Evolutionary conservation across 768 basidiomycete species (phyloP), one percentile per base, ranked within the genome.

Genomic region (Porphyrellus cyaneotinctus): DNA sequence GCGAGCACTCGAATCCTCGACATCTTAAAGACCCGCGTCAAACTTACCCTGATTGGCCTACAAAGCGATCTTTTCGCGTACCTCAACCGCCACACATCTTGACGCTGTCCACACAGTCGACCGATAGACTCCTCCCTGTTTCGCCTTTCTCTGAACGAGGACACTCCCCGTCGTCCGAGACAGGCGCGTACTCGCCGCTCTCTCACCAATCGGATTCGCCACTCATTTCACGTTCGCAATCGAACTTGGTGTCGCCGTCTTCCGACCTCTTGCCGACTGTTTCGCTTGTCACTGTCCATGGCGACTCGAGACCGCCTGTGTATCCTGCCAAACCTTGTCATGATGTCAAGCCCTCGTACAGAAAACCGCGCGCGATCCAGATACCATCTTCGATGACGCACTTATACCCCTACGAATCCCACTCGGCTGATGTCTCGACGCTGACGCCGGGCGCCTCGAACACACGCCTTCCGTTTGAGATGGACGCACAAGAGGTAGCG

Each of bases 401-500:
- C 33, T 11, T 10, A 20, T 39, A 51, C 26, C 24, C 22, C 20
- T 3, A 33, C 1, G 38, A 47, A 15, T 17, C 32, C 2, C 33
- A 20, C 33, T 52, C 51, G 3, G 12, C 22, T 13, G 18, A 18
- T 13, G 14, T 15, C n/a, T 50, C 52, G 28, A 18, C 35, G 4
- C 20, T 17, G 22, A 9, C 46, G 12, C 15, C 12, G 33, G 35
- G 35, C 10, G 1, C 6, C 13, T 38, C 33, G 15, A 49, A 59
- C 20, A 13, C 49, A 6, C 44, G 28, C 2, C n/a, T 43, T 4
- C 57, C 66, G 52, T 70, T 85, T 17, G 75, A 78, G 51, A 67
- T 88, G 51, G 79, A 82, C 51, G 75, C 76, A 24, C 67, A 72
- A 47, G 88, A 91, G 63, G 72, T 81, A 60, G 67, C 70, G 7